These are phyloP conservation scores for Geranium incanum DNA, from an alignment of 441 rosid species.

Conservation along the genomic window DNA sequence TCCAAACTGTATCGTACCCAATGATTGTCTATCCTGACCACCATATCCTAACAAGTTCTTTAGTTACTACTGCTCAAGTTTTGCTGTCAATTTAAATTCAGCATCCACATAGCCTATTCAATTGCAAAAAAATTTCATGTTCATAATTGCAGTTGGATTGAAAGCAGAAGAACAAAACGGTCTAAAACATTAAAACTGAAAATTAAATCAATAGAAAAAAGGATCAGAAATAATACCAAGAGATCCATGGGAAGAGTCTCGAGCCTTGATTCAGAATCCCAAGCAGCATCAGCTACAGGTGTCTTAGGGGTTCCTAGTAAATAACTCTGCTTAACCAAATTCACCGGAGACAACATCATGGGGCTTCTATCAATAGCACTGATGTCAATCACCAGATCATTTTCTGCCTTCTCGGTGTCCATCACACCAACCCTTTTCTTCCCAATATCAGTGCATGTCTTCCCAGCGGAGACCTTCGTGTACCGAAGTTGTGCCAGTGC, in stretches of 20 bases:
- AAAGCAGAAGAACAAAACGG: background rate
- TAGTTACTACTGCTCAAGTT: no score
- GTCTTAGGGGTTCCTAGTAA: constrained; percentile 64
- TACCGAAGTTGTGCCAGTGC: constrained; percentile 71
- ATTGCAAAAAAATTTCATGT: background rate
- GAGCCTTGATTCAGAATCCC: constrained; percentile 56
- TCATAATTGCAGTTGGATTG: background rate
- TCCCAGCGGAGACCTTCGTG: constrained; percentile 41
- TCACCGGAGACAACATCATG: constrained; percentile 53
- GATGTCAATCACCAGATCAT: constrained; percentile 30
- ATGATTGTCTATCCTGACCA: no score
- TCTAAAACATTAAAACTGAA: background rate
- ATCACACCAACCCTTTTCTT: constrained; percentile 60
- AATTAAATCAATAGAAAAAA: background rate
- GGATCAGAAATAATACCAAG: constrained; percentile 42
- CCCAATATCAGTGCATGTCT: constrained; percentile 69
- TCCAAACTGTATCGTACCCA: no score
- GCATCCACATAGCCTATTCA: background rate
- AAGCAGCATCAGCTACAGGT: constrained; percentile 43
- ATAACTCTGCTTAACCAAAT: constrained; percentile 42
- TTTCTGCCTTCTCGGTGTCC: constrained; percentile 36
- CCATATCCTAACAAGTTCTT: no score
- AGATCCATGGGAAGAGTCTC: constrained; percentile 86
- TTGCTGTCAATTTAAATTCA: no score
- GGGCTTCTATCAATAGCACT: constrained; percentile 40